phyloP scores from a whole-genome alignment of 2,329 filamentous ascomycete genomes.

The Raffaelea arxii region DNA sequence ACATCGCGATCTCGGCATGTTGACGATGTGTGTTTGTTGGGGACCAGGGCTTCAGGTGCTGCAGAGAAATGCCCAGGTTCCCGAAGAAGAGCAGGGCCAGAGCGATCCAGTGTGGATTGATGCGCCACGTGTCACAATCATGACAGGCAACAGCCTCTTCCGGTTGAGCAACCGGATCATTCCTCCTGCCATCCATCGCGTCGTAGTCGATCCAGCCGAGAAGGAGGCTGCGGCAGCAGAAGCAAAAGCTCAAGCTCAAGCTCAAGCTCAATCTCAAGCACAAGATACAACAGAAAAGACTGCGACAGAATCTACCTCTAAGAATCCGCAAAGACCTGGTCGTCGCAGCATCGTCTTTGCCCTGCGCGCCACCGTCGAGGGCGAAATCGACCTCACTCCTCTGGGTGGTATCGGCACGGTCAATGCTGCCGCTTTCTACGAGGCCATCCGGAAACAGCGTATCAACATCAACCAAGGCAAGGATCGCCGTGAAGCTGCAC shows the following conservation, averaged over 20 bases:
- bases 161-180: slow-evolving; percentile 10
- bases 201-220: slow-evolving; percentile 8
- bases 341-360: slow-evolving; percentile 17
- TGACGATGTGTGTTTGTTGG: slow-evolving; percentile 14
- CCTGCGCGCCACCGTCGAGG: slow-evolving; percentile 11
- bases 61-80: background rate
- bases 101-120: slow-evolving; percentile 7
- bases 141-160: slow-evolving; percentile 13
- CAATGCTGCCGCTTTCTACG: slow-evolving; percentile 8
- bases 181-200: slow-evolving; percentile 13
- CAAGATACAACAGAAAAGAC: background rate
- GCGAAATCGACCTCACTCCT: slow-evolving; percentile 8
- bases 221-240: too few relatives aligned
- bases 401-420: slow-evolving; percentile 10
- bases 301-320: background rate
- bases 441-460: slow-evolving; percentile 10
- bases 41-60: slow-evolving; percentile 14
- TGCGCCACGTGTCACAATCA: slow-evolving; percentile 12
- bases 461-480: slow-evolving; percentile 14
- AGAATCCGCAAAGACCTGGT: background rate
- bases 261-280: too few relatives aligned
- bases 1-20: slow-evolving; percentile 14
- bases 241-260: too few relatives aligned
- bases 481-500: slow-evolving; percentile 9
- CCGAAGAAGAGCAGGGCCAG: background rate